phyloP scores from a whole-genome alignment of 257 asterid genomes.

The Gynochthodes officinalis region DNA sequence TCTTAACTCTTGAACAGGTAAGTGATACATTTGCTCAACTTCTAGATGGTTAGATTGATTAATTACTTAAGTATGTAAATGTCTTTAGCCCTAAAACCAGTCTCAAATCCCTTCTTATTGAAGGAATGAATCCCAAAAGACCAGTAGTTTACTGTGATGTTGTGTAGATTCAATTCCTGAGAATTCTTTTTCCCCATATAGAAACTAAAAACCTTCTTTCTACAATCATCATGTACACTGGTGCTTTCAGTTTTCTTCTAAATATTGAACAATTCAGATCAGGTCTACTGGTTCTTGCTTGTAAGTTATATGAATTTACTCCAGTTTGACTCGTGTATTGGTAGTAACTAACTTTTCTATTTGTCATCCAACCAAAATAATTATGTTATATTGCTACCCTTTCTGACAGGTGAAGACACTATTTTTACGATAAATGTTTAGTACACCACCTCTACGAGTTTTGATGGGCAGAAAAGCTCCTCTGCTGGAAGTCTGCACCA shows the following conservation, averaged over 20 bases:
- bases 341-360: conserved; percentile 5
- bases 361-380: neutral
- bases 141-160: neutral
- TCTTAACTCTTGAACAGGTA: conserved; percentile 74
- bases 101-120: neutral
- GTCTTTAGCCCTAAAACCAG: neutral
- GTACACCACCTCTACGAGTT: neutral
- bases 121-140: neutral
- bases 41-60: neutral
- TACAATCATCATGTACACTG: neutral
- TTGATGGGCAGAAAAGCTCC: conserved; percentile 8
- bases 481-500: conserved; percentile 7
- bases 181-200: neutral
- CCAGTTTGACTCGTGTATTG: neutral
- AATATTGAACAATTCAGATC: neutral
- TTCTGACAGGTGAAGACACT: conserved; percentile 57
- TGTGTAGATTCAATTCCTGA: neutral
- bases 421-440: conserved; percentile 30
- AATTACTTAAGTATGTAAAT: neutral
- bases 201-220: neutral
- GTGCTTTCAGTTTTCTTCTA: neutral
- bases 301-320: neutral
- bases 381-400: conserved; percentile 11
- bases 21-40: conserved; percentile 26
- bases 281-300: neutral